Evolutionary conservation across 257 asterid genomes (phyloP).

Genomic region (Mentha longifolia): DNA sequence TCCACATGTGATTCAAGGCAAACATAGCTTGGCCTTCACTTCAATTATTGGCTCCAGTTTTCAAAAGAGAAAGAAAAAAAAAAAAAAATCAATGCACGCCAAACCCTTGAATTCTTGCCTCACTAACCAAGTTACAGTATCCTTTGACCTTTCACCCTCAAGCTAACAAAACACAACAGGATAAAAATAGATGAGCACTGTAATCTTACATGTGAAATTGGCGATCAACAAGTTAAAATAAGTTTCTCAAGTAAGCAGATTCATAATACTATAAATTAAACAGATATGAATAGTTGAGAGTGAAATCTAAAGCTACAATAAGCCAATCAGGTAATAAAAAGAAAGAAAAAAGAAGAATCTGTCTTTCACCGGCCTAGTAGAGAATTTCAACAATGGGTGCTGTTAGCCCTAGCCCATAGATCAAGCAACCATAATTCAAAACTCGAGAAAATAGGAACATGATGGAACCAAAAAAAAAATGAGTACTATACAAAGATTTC

Average conservation of each 20-base stretch:
- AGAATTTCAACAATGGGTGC: no score
- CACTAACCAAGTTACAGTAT: conserved; percentile 2
- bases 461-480: no score
- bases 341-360: neutral
- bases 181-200: neutral
- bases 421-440: conserved; percentile 26
- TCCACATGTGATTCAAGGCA: conserved; percentile 31
- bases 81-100: conserved; percentile 9
- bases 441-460: no score
- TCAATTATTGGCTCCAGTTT: conserved; percentile 15
- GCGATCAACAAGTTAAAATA: no score
- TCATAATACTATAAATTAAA: no score
- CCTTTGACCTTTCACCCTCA: conserved; percentile 33
- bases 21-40: conserved; percentile 38
- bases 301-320: conserved; percentile 2
- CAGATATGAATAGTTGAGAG: neutral
- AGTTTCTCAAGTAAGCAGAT: no score
- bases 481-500: neutral
- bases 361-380: no score
- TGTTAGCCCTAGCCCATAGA: neutral
- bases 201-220: neutral
- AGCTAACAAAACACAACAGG: neutral
- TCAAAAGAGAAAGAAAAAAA: neutral
- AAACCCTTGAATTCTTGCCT: conserved; percentile 21
- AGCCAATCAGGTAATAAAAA: neutral